These are phyloP conservation scores for Punica granatum DNA, from an alignment of 345 rosid species.

Conservation along the genomic window DNA sequence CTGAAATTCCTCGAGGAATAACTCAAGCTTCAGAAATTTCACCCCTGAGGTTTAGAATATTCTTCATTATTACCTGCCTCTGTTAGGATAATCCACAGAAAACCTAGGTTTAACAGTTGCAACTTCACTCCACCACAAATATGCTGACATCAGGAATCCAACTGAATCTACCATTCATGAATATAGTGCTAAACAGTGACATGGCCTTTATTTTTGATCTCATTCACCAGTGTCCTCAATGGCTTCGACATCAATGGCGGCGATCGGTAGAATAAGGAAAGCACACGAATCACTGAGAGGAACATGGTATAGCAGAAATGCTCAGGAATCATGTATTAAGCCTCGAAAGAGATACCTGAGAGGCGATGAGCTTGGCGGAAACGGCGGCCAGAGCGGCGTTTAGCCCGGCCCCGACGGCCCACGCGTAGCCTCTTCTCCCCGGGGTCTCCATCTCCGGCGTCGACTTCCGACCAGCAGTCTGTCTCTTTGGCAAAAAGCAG, in stretches of 20 bases:
- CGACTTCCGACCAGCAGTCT: not conserved
- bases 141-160: not conserved
- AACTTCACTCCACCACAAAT: not conserved
- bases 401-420: slow-evolving; percentile 67
- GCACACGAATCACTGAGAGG: not conserved
- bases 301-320: too few relatives aligned
- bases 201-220: not conserved
- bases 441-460: slow-evolving; percentile 16
- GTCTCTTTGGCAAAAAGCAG: too few relatives aligned
- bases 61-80: not conserved
- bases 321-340: not conserved
- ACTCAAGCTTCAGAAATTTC: not conserved
- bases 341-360: slow-evolving; percentile 25
- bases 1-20: not conserved
- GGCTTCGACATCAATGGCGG: not conserved
- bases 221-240: not conserved
- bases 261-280: not conserved
- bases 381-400: slow-evolving; percentile 75
- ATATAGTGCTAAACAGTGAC: not conserved
- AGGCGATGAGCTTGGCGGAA: slow-evolving; percentile 60
- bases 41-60: not conserved
- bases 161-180: not conserved
- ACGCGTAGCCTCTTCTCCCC: slow-evolving; percentile 47
- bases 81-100: not conserved
- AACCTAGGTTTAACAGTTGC: not conserved